phyloP scores from a whole-genome alignment of 106 monocot species.

The Platanthera guangdongensis region DNA sequence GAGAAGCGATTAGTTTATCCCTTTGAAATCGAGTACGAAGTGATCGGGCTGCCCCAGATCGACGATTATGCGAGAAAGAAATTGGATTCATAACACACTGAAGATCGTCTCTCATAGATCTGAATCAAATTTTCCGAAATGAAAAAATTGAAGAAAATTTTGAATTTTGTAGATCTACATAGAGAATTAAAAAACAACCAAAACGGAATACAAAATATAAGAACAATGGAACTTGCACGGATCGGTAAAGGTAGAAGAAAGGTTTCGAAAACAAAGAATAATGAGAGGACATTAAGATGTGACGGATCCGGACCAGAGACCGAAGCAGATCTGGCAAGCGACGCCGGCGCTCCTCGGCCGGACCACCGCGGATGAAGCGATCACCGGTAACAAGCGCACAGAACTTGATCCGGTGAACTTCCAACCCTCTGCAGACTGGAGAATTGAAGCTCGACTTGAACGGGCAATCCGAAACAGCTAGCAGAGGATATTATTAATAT shows the following conservation, averaged over 20 bases:
- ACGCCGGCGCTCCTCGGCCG: background rate
- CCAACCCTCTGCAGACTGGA: too few species aligned
- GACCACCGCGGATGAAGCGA: background rate
- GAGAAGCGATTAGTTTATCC: background rate
- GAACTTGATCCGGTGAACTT: background rate
- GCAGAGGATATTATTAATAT: background rate
- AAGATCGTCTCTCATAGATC: background rate
- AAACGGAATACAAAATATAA: background rate
- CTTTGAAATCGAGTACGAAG: background rate
- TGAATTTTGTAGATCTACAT: background rate
- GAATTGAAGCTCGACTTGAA: background rate
- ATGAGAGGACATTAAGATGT: background rate
- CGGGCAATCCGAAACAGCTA: background rate
- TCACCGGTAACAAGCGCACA: background rate
- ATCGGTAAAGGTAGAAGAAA: background rate
- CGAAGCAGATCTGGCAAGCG: conserved; percentile 6
- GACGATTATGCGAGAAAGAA: background rate
- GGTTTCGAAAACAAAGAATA: background rate
- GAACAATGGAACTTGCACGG: background rate
- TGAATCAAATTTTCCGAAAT: background rate
- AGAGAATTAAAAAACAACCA: background rate
- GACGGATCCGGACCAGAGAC: background rate
- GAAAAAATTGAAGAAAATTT: background rate
- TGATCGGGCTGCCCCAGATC: background rate
- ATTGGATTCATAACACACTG: background rate